These are phyloP conservation scores for Pleoardoris graminearum DNA, from an alignment of 2,329 filamentous ascomycete species.

Conservation along the genomic window DNA sequence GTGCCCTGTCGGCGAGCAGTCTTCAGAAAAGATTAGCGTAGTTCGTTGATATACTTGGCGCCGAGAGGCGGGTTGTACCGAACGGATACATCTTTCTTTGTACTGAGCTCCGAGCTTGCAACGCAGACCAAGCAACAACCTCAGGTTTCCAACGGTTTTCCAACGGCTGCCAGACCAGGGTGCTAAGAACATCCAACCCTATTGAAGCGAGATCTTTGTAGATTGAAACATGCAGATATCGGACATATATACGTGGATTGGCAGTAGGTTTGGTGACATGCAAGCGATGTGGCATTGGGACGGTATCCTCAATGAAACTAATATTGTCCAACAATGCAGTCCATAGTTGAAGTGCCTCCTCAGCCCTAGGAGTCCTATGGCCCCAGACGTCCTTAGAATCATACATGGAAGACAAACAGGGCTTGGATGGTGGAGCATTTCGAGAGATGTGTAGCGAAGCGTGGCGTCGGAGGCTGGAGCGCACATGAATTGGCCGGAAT, in stretches of 20 bases:
- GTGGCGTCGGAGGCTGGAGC: conserved; percentile 2
- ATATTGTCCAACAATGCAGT: not conserved
- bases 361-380: not conserved
- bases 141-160: too few species aligned
- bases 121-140: too few species aligned
- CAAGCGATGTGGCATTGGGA: not conserved
- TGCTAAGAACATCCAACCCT: too few species aligned
- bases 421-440: not conserved
- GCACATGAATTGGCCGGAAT: not conserved
- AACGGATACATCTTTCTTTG: not conserved
- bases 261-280: too few species aligned
- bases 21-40: not conserved
- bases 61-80: not conserved
- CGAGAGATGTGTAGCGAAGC: not conserved
- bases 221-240: too few species aligned
- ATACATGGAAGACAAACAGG: not conserved
- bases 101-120: not conserved
- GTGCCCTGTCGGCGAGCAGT: not conserved
- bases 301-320: not conserved
- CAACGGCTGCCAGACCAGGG: too few species aligned
- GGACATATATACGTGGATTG: too few species aligned
- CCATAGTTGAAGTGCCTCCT: not conserved
- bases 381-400: not conserved
- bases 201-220: too few species aligned
- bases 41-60: not conserved